Evolutionary conservation across 2,329 filamentous ascomycete species (phyloP).

Genomic region (Fusarium buxicola): DNA sequence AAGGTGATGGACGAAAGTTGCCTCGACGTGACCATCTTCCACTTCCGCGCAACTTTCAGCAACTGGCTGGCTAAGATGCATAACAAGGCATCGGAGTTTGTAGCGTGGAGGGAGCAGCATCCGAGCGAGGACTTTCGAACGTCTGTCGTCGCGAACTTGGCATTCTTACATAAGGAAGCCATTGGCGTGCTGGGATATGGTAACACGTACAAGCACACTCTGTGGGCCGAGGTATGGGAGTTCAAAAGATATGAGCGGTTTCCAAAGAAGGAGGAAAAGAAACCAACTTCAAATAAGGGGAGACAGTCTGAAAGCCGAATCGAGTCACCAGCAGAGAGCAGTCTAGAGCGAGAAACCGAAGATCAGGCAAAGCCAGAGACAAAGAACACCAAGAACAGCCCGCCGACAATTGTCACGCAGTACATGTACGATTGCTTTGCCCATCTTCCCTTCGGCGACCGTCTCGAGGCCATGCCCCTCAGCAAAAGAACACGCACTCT

Average conservation of each 20-base stretch:
- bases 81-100: conserved; percentile 54
- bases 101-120: conserved; percentile 65
- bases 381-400: conserved; percentile 20
- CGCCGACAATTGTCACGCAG: conserved; percentile 74
- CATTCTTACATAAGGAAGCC: conserved; percentile 75
- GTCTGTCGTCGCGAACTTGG: conserved; percentile 67
- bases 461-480: conserved; percentile 57
- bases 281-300: not conserved
- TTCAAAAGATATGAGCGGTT: conserved; percentile 51
- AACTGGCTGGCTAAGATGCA: conserved; percentile 66
- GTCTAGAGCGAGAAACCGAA: not conserved
- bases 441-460: conserved; percentile 68
- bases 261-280: not conserved
- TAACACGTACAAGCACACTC: conserved; percentile 51
- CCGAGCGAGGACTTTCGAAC: conserved; percentile 70
- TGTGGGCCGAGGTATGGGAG: conserved; percentile 66
- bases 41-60: conserved; percentile 70
- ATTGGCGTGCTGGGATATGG: conserved; percentile 57
- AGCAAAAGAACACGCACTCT: conserved; percentile 44
- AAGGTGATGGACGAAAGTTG: conserved; percentile 47
- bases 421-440: conserved; percentile 74
- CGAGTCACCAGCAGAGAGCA: conserved; percentile 3
- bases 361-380: not conserved
- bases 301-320: not conserved
- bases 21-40: conserved; percentile 59